A percentile compares a stretch with the other conserved stretches of the same genome.
These are phyloP conservation scores for Starmerella gropengiesseri DNA, from an alignment of 805 yeast genomes.

Conservation along the genomic window DNA sequence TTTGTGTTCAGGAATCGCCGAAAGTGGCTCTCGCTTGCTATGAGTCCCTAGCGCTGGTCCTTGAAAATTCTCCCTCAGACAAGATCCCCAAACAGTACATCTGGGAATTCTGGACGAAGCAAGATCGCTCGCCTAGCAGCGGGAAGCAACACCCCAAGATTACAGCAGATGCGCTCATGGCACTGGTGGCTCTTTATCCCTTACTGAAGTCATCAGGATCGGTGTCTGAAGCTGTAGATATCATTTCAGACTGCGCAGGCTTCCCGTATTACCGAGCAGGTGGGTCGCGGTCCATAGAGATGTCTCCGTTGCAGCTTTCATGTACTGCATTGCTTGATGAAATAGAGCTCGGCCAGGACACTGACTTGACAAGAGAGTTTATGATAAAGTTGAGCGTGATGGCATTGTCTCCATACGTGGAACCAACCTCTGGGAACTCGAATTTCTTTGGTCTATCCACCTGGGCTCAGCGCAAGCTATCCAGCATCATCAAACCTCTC, in stretches of 20 bases:
- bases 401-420: conserved; percentile 17
- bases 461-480: conserved; percentile 12
- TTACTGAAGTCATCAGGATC: conserved; percentile 5
- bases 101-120: conserved; percentile 34
- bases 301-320: conserved; percentile 53
- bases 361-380: conserved; percentile 7
- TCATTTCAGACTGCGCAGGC: conserved; percentile 16
- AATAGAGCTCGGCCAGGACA: conserved; percentile 19
- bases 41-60: conserved; percentile 40
- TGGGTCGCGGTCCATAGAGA: conserved; percentile 40
- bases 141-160: conserved; percentile 34
- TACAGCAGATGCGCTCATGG: conserved; percentile 47
- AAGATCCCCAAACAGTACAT: conserved; percentile 17
- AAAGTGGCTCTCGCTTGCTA: conserved; percentile 49
- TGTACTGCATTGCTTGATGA: conserved; percentile 41
- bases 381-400: conserved; percentile 12
- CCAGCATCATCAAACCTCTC: not conserved
- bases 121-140: conserved; percentile 31
- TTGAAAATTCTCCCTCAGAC: conserved; percentile 28
- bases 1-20: conserved; percentile 36
- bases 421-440: conserved; percentile 5
- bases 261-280: conserved; percentile 18
- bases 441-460: conserved; percentile 11
- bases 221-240: conserved; percentile 2
- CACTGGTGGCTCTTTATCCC: conserved; percentile 14